Conservation (phyloP, 2,329 filamentous ascomycete species). For the Verticillium tricorpus region DNA sequence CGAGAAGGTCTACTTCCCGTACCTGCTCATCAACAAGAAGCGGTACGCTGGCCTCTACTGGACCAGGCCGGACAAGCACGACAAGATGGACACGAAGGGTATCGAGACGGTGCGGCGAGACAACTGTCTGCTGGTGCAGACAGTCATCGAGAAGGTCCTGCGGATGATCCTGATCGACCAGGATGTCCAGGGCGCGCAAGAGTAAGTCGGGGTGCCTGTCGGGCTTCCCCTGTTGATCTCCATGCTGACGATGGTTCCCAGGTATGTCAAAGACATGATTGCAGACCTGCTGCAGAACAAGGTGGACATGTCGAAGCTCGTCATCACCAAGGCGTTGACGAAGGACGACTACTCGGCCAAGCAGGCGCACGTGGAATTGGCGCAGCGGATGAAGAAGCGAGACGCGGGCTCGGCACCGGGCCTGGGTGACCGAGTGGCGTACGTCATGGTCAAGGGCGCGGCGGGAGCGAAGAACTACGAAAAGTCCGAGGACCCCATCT, state of each 20-base stretch:
- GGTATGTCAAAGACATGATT: conserved; percentile 95
- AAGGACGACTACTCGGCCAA: conserved; percentile 88
- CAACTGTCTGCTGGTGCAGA: conserved; percentile 93
- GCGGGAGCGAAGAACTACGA: conserved; percentile 93
- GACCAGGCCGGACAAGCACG: conserved; percentile 90
- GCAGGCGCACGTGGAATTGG: conserved; percentile 93
- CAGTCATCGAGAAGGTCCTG: conserved; percentile 93
- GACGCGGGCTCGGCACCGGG: conserved; percentile 90
- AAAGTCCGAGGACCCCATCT: conserved; percentile 94
- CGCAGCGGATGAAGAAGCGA: conserved; percentile 93
- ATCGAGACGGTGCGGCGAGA: conserved; percentile 97
- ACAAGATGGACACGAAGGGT: conserved; percentile 99
- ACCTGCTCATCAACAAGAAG: conserved; percentile 99
- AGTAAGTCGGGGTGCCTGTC: conserved; percentile 54
- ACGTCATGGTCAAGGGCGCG: conserved; percentile 93
- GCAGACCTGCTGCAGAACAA: conserved; percentile 95
- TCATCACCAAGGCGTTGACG: conserved; percentile 94
- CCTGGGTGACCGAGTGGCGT: conserved; percentile 92
- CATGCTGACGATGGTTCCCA: conserved; percentile 39
- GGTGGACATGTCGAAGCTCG: conserved; percentile 97
- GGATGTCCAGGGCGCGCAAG: conserved; percentile 85
- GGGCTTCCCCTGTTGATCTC: conserved; percentile 1
- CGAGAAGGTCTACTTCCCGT: conserved; percentile 98
- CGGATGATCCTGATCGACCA: conserved; percentile 93
- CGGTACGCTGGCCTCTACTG: conserved; percentile 97